Evolutionary conservation across 179 eudicot genomes (phyloP), one percentile per base, ranked within the genome.

Genomic region (Amaranthus tricolor): DNA sequence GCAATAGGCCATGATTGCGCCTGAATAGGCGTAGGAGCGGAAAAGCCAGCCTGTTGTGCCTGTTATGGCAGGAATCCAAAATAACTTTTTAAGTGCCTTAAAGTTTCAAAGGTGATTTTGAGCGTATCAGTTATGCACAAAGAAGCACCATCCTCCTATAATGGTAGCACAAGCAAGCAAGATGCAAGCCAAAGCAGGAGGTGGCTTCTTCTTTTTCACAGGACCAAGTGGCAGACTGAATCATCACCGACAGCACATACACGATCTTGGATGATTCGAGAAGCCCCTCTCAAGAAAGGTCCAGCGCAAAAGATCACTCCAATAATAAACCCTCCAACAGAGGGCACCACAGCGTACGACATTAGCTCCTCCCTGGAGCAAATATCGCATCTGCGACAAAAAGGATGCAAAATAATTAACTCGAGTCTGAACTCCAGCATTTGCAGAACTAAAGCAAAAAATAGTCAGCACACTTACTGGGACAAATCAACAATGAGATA

Each of bases 361-460:
- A 96, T 96, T 87, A 85, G 88, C 99, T 96, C 99, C 99, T 86
- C 94, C 91, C 80, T 83, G 96, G 98, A 96, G 99, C 97, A 91
- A 93, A 96, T 96, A 93, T 96, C 99, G 99, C 99, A 93, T 88
- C 99, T 96, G 92, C 84, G 89, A 89, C 91, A 90, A 88, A 88
- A 82, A 80, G 88, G 79, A 87, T 74, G 84, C 85, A 77, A 87
- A 74, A 79, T 48, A 87, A 71, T 80, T 79, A 88, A 82, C 82
- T 80, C 76, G 88, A 89, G 87, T 84, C 82, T 83, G 81, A 84
- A 85, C 86, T 78, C 85, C 79, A 84, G 79, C 62, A 82, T 79
- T 74, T 78, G 82, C 76, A 81, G 79, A 87, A 82, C 68, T 79
- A 80, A 50, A 75, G 76, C 69, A 17, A 74, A 76, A 74, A 82